phyloP scores from a whole-genome alignment of 2,329 filamentous ascomycete genomes.

The Penicillium sp. region DNA sequence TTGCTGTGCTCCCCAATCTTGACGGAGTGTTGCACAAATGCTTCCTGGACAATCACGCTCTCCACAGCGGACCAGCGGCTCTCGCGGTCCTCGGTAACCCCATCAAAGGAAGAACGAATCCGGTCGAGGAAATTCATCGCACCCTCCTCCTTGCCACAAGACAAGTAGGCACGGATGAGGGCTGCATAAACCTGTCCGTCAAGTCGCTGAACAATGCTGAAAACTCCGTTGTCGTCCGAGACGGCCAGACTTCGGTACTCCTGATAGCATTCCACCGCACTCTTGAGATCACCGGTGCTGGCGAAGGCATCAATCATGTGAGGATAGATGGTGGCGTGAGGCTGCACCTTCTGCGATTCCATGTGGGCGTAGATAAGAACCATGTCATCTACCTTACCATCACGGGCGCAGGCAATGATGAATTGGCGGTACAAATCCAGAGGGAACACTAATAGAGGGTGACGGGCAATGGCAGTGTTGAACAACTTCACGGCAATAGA shows the following conservation, averaged over 20 bases:
- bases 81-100: conserved; percentile 52
- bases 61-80: conserved; percentile 64
- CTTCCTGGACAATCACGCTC: conserved; percentile 68
- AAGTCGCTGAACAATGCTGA: conserved; percentile 67
- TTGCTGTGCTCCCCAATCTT: conserved; percentile 68
- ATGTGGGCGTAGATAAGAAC: conserved; percentile 87
- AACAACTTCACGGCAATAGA: conserved; percentile 85
- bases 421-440: conserved; percentile 81
- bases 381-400: conserved; percentile 83
- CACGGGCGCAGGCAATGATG: conserved; percentile 81
- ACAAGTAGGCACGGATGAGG: conserved; percentile 85
- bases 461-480: conserved; percentile 66
- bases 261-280: conserved; percentile 91
- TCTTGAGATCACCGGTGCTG: conserved; percentile 74
- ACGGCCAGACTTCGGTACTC: conserved; percentile 91
- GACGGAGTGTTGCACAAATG: conserved; percentile 77
- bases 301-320: conserved; percentile 96
- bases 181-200: conserved; percentile 87
- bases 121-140: conserved; percentile 83
- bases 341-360: conserved; percentile 72
- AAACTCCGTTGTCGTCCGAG: conserved; percentile 72
- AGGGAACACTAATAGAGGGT: conserved; percentile 65
- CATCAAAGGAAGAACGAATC: conserved; percentile 61
- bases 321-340: conserved; percentile 80
- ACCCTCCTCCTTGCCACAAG: conserved; percentile 75